Conservation (phyloP, 106 monocot species). For the Alisma plantagoaquatica region DNA sequence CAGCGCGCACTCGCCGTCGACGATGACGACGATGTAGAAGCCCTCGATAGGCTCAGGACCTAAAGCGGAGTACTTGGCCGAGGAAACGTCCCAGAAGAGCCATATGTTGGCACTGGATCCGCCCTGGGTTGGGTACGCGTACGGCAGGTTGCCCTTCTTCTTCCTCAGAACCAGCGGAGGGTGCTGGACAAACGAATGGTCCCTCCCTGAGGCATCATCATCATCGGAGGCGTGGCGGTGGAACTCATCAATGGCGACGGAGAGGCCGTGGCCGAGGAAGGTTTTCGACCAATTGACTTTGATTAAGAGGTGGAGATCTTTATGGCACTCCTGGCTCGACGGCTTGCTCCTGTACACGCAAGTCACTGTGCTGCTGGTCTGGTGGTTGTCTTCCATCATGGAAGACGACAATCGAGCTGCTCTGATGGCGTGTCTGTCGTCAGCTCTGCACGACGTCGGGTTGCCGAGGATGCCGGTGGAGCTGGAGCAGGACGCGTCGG, state of each 20-base stretch:
- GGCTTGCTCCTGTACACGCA: slow-evolving; percentile 38
- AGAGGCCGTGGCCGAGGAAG: slow-evolving; percentile 28
- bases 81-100: slow-evolving; percentile 49
- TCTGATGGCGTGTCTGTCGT: too few relatives aligned
- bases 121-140: too few relatives aligned
- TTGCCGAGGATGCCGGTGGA: slow-evolving; percentile 10
- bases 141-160: slow-evolving; percentile 23
- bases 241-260: slow-evolving; percentile 37
- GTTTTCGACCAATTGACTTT: slow-evolving; percentile 49
- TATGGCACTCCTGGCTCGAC: slow-evolving; percentile 17
- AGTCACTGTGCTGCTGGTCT: slow-evolving; percentile 19
- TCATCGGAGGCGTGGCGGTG: not conserved
- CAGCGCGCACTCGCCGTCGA: slow-evolving; percentile 28
- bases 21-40: slow-evolving; percentile 34
- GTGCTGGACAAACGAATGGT: too few relatives aligned
- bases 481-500: slow-evolving; percentile 44
- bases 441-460: not conserved
- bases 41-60: slow-evolving; percentile 34
- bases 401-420: too few relatives aligned
- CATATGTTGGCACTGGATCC: slow-evolving; percentile 9
- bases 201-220: not conserved
- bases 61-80: slow-evolving; percentile 38
- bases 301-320: slow-evolving; percentile 44
- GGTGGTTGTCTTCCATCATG: not conserved
- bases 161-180: slow-evolving; percentile 10